Conservation (phyloP, 148 eudicot species). For the Pharnaceum exiguum region DNA sequence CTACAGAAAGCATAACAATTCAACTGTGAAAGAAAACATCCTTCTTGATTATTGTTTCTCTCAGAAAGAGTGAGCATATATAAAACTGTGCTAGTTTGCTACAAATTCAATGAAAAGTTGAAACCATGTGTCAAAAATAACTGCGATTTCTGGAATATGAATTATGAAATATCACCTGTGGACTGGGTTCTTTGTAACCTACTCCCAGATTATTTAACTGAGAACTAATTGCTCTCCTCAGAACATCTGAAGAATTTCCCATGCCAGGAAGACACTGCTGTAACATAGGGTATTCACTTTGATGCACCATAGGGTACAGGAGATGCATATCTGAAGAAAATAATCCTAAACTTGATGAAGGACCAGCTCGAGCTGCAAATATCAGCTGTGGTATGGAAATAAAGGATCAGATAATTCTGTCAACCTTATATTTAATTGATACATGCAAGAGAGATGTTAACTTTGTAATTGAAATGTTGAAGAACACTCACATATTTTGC, state of each 20-base stretch:
- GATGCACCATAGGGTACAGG: constrained; percentile 52
- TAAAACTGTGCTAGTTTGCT: too few relatives aligned
- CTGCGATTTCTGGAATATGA: neutral
- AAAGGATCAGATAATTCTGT: neutral
- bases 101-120: too few relatives aligned
- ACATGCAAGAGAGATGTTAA: too few relatives aligned
- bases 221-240: constrained; percentile 53
- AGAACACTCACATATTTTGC: constrained; percentile 71
- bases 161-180: constrained; percentile 58
- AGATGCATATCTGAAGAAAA: constrained; percentile 57
- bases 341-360: constrained; percentile 56
- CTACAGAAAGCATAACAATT: neutral
- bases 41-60: too few relatives aligned
- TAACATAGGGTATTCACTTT: constrained; percentile 40
- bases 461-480: neutral
- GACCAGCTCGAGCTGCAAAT: constrained; percentile 54
- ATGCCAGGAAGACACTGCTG: constrained; percentile 48
- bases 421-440: neutral
- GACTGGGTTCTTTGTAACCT: constrained; percentile 51
- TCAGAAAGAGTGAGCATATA: too few relatives aligned
- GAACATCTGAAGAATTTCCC: constrained; percentile 50
- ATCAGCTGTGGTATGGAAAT: constrained; percentile 31
- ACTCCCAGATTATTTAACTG: constrained; percentile 38
- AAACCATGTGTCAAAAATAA: too few relatives aligned
- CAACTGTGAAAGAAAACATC: too few relatives aligned